Conservation (phyloP, 768 basidiomycete genomes). For the Scleroderma bovista region DNA sequence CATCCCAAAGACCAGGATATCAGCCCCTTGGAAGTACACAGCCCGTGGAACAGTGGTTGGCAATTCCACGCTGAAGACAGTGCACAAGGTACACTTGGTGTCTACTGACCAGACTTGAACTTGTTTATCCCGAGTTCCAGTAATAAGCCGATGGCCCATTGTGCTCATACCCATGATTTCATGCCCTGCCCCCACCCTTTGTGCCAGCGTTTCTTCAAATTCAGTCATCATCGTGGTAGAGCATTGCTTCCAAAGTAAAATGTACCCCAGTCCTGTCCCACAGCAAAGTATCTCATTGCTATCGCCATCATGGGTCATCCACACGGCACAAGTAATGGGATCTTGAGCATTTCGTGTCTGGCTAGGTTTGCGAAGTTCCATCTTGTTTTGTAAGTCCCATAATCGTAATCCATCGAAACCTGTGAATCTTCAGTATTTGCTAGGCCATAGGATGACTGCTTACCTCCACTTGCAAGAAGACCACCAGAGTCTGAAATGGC, state of each 20-base stretch:
- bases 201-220: conserved; percentile 1
- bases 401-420: conserved; percentile 4
- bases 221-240: background rate
- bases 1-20: conserved; percentile 3
- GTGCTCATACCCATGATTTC: conserved; percentile 7
- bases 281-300: background rate
- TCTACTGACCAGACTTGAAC: background rate
- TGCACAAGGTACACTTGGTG: background rate
- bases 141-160: background rate
- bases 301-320: conserved; percentile 1
- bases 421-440: background rate
- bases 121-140: background rate
- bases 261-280: conserved; percentile 5
- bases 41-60: background rate
- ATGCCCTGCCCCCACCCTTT: conserved; percentile 1
- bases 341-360: conserved; percentile 1
- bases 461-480: conserved; percentile 5
- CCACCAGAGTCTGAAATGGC: conserved; percentile 1
- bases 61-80: background rate
- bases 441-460: background rate
- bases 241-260: conserved; percentile 3
- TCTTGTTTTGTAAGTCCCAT: conserved; percentile 4
- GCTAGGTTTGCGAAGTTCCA: background rate
- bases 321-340: conserved; percentile 4
- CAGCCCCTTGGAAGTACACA: background rate